Conservation (phyloP, 345 rosid genomes). For the Hibiscus syriacus region DNA sequence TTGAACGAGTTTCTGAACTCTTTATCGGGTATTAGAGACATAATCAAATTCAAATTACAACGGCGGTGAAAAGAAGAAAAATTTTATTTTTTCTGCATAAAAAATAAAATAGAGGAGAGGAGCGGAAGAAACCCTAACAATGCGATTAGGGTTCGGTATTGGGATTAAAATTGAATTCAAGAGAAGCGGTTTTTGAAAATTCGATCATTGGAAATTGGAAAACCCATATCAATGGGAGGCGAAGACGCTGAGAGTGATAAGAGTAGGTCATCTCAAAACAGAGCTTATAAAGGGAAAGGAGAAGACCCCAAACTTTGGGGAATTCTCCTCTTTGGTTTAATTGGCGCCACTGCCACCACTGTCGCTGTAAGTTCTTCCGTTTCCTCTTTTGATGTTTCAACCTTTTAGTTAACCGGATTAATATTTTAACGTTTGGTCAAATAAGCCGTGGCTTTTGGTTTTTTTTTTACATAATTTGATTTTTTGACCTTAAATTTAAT, state of each 20-base stretch:
- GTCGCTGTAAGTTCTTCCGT: not conserved
- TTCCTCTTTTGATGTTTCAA: not conserved
- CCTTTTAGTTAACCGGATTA: not conserved
- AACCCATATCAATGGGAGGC: not conserved
- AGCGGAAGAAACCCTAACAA: not conserved
- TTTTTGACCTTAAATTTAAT: not conserved
- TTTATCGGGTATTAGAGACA: not conserved
- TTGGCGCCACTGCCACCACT: not conserved
- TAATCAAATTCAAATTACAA: not conserved
- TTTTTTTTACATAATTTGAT: not conserved
- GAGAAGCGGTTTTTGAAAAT: not conserved
- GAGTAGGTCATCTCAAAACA: not conserved
- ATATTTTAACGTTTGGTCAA: not conserved
- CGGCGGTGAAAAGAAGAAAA: not conserved
- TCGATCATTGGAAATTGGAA: not conserved
- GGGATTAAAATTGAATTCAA: not conserved
- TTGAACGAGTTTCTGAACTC: not conserved
- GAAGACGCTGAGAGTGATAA: not conserved
- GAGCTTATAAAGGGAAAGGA: not conserved
- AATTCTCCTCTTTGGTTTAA: not conserved
- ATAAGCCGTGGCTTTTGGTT: not conserved
- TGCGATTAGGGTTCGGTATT: not conserved
- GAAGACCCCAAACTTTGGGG: not conserved
- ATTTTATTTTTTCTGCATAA: not conserved
- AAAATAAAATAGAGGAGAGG: not conserved